Conservation (phyloP, 768 basidiomycete genomes). For the Suillus lakei region DNA sequence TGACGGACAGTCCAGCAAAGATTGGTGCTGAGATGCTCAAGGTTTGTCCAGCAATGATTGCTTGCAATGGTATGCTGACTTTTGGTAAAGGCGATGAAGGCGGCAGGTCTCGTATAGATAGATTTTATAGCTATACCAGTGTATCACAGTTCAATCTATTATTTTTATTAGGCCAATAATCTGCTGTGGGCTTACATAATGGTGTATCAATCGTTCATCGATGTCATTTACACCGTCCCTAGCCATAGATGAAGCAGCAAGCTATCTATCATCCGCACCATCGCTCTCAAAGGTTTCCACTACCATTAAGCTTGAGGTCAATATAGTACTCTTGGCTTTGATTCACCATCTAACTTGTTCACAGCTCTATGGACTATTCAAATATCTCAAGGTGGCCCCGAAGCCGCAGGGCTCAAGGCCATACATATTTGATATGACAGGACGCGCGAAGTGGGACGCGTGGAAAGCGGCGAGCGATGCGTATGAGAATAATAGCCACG, state of each 20-base stretch:
- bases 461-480: conserved; percentile 61
- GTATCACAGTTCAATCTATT: not conserved
- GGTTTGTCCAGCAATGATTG: conserved; percentile 47
- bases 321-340: conserved; percentile 21
- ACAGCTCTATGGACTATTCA: conserved; percentile 88
- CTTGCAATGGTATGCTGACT: conserved; percentile 16
- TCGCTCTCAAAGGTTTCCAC: conserved; percentile 61
- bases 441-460: conserved; percentile 88
- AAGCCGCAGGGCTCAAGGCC: conserved; percentile 65
- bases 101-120: conserved; percentile 68
- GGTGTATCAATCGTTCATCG: conserved; percentile 16
- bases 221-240: conserved; percentile 41
- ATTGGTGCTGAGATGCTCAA: conserved; percentile 91
- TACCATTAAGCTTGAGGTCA: conserved; percentile 77
- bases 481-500: conserved; percentile 45
- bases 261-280: conserved; percentile 62
- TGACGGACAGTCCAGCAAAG: conserved; percentile 94
- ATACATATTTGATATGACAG: conserved; percentile 77
- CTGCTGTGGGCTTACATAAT: conserved; percentile 42
- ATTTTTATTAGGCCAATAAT: conserved; percentile 1
- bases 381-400: conserved; percentile 65
- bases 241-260: conserved; percentile 62
- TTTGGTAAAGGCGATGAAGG: conserved; percentile 69
- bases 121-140: conserved; percentile 18
- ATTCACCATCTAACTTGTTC: conserved; percentile 25